Evolutionary conservation across 139 green algal genomes (phyloP).

Genomic region (Haematococcus lacustris): DNA sequence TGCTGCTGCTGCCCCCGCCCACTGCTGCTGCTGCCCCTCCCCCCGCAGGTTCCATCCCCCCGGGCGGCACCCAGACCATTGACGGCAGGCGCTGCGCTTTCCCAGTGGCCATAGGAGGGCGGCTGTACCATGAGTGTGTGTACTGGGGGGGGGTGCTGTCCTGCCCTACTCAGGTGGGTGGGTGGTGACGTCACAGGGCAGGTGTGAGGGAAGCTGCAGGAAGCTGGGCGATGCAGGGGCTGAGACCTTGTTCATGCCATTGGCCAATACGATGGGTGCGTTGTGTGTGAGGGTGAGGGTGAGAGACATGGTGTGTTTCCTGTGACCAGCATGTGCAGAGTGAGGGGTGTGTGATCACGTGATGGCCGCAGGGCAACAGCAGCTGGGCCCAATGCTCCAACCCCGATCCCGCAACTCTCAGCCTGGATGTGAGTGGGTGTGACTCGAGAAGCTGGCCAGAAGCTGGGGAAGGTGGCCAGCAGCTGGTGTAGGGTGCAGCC

Average conservation of each 20-base stretch:
- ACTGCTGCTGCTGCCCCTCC: too few species aligned
- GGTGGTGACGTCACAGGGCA: neutral
- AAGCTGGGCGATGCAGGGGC: too few species aligned
- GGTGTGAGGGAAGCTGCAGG: neutral
- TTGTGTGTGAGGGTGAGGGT: too few species aligned
- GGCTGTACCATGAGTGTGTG: conserved; percentile 7
- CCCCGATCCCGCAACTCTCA: neutral
- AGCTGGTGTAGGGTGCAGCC: too few species aligned
- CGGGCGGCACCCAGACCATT: too few species aligned
- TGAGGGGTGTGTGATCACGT: neutral
- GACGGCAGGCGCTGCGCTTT: conserved; percentile 6
- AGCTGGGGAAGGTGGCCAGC: neutral
- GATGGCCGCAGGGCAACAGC: neutral
- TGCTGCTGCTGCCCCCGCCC: too few species aligned
- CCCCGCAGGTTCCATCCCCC: too few species aligned
- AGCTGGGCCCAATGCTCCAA: neutral
- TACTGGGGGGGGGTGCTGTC: neutral
- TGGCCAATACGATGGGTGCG: too few species aligned
- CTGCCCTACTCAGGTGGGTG: conserved; percentile 6
- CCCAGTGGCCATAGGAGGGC: conserved; percentile 10
- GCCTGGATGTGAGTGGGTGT: neutral
- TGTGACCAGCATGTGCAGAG: neutral
- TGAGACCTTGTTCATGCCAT: too few species aligned
- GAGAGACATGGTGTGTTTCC: too few species aligned
- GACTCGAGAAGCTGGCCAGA: neutral